Evolutionary conservation across 192 early-diverging fungal species (phyloP).

Genomic region (Gaertneriomyces semiglobifer): DNA sequence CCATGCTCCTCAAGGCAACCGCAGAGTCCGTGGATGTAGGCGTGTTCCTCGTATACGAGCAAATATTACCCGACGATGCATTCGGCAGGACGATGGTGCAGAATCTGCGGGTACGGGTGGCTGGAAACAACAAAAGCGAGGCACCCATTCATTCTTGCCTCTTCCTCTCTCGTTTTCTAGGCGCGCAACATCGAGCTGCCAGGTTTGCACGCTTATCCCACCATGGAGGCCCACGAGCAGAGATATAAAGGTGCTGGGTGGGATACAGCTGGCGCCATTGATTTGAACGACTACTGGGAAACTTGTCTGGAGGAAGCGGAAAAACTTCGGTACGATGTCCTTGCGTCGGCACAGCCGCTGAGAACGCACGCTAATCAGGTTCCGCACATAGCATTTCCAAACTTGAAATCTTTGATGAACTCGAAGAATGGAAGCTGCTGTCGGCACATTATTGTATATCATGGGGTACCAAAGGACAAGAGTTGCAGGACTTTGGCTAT

Average conservation of each 20-base stretch:
- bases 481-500: too few relatives aligned
- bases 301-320: conserved; percentile 38
- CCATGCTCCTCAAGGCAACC: conserved; percentile 51
- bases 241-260: conserved; percentile 67
- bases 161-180: not conserved
- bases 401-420: conserved; percentile 86
- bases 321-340: conserved; percentile 27
- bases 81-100: conserved; percentile 92
- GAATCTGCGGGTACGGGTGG: conserved; percentile 62
- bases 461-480: conserved; percentile 26
- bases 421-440: conserved; percentile 86
- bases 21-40: conserved; percentile 12
- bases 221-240: conserved; percentile 63
- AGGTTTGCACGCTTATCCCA: conserved; percentile 71
- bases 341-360: not conserved
- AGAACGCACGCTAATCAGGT: not conserved
- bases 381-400: conserved; percentile 52
- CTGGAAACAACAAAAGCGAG: not conserved
- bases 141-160: conserved; percentile 18
- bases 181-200: conserved; percentile 72
- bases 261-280: conserved; percentile 33
- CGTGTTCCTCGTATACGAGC: conserved; percentile 83
- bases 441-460: conserved; percentile 83
- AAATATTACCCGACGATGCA: conserved; percentile 82
- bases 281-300: conserved; percentile 55